phyloP scores from a whole-genome alignment of 495 filamentous ascomycete species.

The Daldinia decipiens region DNA sequence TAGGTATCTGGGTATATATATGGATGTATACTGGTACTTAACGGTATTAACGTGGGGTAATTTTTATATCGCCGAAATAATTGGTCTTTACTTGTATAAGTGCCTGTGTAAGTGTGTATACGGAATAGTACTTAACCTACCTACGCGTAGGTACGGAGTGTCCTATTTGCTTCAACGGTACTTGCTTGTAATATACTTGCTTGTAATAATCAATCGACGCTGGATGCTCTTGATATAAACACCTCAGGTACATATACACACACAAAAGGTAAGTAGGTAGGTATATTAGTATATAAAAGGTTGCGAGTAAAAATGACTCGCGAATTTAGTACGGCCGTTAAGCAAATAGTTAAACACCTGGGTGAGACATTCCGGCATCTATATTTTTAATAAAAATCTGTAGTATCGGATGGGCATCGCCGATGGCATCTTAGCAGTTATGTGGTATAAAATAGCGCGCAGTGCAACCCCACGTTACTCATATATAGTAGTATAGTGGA shows the following conservation, averaged over 20 bases:
- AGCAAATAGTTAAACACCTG: neutral
- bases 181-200: no score
- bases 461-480: neutral
- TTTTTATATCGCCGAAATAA: neutral
- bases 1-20: neutral
- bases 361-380: neutral
- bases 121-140: neutral
- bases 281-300: no score
- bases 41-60: constrained; percentile 3
- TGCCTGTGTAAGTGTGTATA: neutral
- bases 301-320: neutral
- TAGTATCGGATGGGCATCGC: neutral
- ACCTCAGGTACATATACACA: no score
- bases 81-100: neutral
- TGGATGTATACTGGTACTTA: neutral
- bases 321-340: constrained; percentile 2
- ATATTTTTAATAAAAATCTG: neutral
- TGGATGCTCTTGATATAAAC: no score
- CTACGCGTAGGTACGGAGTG: no score
- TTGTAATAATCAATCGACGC: no score
- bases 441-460: neutral
- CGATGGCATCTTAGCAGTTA: neutral
- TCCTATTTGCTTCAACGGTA: no score
- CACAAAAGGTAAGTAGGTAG: no score
- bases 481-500: neutral